These are phyloP conservation scores for Nothophoma quercina DNA, from an alignment of 2,329 filamentous ascomycete species.

Conservation along the genomic window DNA sequence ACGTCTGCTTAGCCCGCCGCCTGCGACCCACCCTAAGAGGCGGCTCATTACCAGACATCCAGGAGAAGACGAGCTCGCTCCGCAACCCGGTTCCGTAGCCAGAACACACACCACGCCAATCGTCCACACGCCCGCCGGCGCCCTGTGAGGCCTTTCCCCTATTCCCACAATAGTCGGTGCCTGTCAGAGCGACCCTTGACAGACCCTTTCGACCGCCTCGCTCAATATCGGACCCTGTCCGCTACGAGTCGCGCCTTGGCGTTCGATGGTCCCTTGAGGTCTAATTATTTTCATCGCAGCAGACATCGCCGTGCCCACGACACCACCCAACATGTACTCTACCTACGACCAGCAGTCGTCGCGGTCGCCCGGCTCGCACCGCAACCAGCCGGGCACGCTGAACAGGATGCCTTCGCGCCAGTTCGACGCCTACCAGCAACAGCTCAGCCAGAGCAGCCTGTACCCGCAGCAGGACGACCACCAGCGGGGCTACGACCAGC, in stretches of 20 bases:
- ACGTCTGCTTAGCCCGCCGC: slow-evolving; percentile 25
- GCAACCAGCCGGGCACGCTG: slow-evolving; percentile 68
- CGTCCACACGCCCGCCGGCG: slow-evolving; percentile 27
- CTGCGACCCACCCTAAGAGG: slow-evolving; percentile 28
- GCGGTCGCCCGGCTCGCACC: slow-evolving; percentile 78
- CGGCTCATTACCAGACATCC: slow-evolving; percentile 14
- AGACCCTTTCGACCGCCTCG: slow-evolving; percentile 1
- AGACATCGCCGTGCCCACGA: slow-evolving; percentile 24
- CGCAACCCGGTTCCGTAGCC: slow-evolving; percentile 27
- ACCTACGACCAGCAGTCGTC: slow-evolving; percentile 55
- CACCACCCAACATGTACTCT: slow-evolving; percentile 45
- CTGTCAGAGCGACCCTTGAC: background rate
- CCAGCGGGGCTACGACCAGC: slow-evolving; percentile 48
- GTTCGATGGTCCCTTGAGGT: slow-evolving; percentile 24
- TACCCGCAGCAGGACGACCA: slow-evolving; percentile 62
- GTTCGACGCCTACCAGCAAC: slow-evolving; percentile 75
- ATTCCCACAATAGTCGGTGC: slow-evolving; percentile 15
- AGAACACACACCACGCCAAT: slow-evolving; percentile 25
- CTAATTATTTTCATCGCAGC: slow-evolving; percentile 34
- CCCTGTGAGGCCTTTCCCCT: slow-evolving; percentile 28
- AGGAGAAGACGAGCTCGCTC: slow-evolving; percentile 34
- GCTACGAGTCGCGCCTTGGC: slow-evolving; percentile 21
- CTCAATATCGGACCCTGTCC: slow-evolving; percentile 26
- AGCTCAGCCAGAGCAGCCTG: slow-evolving; percentile 67
- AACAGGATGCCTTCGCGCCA: slow-evolving; percentile 78